Base-by-base conservation (phyloP, 2,329 filamentous ascomycete genomes). In the Emmonsia crescens region DNA sequence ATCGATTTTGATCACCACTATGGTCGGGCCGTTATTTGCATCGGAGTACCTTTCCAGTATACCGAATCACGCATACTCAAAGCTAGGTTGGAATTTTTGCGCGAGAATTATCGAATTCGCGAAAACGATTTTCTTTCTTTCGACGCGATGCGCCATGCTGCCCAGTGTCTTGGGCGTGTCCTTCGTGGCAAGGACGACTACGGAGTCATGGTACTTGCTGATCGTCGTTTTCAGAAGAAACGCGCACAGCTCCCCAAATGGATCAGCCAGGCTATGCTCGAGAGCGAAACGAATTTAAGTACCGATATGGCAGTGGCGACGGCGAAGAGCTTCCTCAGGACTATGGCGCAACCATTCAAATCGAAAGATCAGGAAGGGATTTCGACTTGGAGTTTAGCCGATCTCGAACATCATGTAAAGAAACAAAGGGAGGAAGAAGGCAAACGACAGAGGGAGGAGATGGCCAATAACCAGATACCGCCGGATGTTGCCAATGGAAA, bases 1-100 rank as follows among this genome's bases (percentile, higher is more conserved):
- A 97, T 99, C 67, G 94, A 99, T 84, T 99, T 99, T 70, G 94
- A 99, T 74, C 94, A 99, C 71, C 94, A 99, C 70, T 99, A 96
- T 73, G 94, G 94, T 46, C 88, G 94, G 61, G 94, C 93, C 14
- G 95, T 99, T 76, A 74, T 99, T 57, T 96, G 92, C 72, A 96
- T 99, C 67, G 94, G 94, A 49, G 93, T 97, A 0, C 94, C 94
- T 0, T 99, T 97, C 77, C 94, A 99, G 75, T 99, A 99, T 78
- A 99, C 95, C 2, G 94, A 99, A 73, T 97, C 92, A 0, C 86
- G 94, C 38, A 99, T 99, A 63, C 81, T 99, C 54, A 99, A 97
- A 77, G 94, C 94, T 0, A 85, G 94, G 2, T 83, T 99, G 3
- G 91, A 99, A 71, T 99, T 99, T 72, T 76, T 99, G n/a, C 85